Conservation (phyloP, 805 yeast genomes). For the Candida ponderosae region DNA sequence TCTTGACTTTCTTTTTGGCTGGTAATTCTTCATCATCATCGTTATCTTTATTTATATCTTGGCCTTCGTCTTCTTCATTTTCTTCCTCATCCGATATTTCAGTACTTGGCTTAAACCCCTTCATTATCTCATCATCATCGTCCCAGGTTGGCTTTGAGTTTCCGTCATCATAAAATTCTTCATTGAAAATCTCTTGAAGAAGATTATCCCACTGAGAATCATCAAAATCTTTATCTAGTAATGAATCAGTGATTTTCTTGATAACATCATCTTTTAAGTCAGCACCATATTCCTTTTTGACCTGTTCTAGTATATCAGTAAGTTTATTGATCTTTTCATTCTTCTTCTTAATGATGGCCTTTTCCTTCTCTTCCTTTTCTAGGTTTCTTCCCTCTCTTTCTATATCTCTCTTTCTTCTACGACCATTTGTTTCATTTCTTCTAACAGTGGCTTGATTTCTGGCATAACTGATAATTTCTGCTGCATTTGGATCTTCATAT, state of each 20-base stretch:
- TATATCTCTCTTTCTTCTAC: slow-evolving; percentile 78
- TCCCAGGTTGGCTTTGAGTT: slow-evolving; percentile 57
- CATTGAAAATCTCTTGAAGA: slow-evolving; percentile 80
- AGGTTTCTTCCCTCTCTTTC: slow-evolving; percentile 46
- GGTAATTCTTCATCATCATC: slow-evolving; percentile 33
- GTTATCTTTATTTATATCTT: slow-evolving; percentile 21
- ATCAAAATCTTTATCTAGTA: slow-evolving; percentile 83
- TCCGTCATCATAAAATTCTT: slow-evolving; percentile 63
- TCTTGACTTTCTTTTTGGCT: slow-evolving; percentile 46
- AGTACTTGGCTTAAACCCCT: slow-evolving; percentile 31
- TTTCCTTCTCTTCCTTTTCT: slow-evolving; percentile 48
- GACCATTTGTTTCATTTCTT: slow-evolving; percentile 61
- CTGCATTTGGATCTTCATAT: slow-evolving; percentile 85
- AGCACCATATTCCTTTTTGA: slow-evolving; percentile 35
- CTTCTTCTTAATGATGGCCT: slow-evolving; percentile 61
- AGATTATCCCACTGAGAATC: slow-evolving; percentile 87
- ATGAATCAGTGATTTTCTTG: slow-evolving; percentile 62
- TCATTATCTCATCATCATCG: slow-evolving; percentile 49
- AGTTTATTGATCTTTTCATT: slow-evolving; percentile 70
- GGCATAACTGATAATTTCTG: slow-evolving; percentile 90
- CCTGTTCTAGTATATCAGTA: slow-evolving; percentile 48
- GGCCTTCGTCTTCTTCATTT: slow-evolving; percentile 16
- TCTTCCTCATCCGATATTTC: slow-evolving; percentile 32
- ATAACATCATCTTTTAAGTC: slow-evolving; percentile 48
- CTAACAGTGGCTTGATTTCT: slow-evolving; percentile 90